Evolutionary conservation across 75 land plant species (phyloP).

Genomic region (Cupressus sempervirens): DNA sequence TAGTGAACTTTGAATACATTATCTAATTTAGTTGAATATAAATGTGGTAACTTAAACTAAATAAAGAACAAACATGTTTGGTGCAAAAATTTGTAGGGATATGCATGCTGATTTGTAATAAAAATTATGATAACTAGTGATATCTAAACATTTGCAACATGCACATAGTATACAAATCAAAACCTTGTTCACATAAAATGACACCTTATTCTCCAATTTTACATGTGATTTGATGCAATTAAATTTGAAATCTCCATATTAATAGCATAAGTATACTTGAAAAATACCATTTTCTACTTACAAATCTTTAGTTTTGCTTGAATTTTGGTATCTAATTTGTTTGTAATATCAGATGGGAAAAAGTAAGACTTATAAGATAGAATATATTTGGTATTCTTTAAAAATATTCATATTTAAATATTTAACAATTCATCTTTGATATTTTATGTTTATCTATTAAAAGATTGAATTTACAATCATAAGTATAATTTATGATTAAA

Average conservation of each 20-base stretch:
- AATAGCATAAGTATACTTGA: not conserved
- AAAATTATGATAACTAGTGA: not conserved
- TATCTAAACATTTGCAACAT: not conserved
- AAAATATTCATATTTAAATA: no score
- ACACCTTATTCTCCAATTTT: constrained; percentile 41
- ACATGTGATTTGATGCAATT: constrained; percentile 39
- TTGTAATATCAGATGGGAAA: no score
- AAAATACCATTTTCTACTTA: not conserved
- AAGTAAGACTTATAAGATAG: not conserved
- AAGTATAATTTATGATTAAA: no score
- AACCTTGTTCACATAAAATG: constrained; percentile 61
- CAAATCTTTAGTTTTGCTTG: not conserved
- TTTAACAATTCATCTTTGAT: no score
- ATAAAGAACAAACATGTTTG: not conserved
- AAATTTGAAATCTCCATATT: not conserved
- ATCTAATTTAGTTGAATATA: not conserved
- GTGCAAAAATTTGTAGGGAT: not conserved
- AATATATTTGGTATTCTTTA: no score
- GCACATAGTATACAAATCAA: not conserved
- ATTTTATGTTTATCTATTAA: no score
- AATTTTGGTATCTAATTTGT: no score
- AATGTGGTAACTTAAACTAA: not conserved
- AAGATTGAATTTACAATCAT: no score
- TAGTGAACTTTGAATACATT: not conserved
- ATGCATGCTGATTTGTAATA: no score